Conservation (phyloP, 345 rosid species). For the Odontarrhena argentea region DNA sequence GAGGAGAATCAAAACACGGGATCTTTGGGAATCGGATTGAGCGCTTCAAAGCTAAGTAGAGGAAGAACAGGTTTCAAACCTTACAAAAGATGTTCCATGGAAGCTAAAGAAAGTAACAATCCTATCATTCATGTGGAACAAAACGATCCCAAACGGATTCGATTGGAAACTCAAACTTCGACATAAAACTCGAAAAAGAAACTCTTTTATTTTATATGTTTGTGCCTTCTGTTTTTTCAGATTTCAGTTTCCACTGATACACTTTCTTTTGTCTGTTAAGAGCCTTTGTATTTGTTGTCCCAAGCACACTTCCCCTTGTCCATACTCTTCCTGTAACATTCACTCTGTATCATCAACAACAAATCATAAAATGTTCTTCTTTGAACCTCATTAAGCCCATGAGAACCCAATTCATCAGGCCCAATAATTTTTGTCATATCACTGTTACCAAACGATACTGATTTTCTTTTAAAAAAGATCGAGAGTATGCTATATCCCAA, state of each 20-base stretch:
- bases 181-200: slow-evolving; percentile 41
- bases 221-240: background rate
- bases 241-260: slow-evolving; percentile 30
- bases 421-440: slow-evolving; percentile 1
- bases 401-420: background rate
- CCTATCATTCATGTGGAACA: slow-evolving; percentile 58
- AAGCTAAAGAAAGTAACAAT: slow-evolving; percentile 64
- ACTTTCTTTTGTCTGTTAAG: slow-evolving; percentile 38
- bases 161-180: slow-evolving; percentile 69
- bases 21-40: slow-evolving; percentile 59
- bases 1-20: slow-evolving; percentile 50
- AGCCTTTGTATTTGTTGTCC: slow-evolving; percentile 29
- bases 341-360: slow-evolving; percentile 31
- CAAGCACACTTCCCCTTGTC: slow-evolving; percentile 28
- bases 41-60: slow-evolving; percentile 53
- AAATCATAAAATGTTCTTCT: slow-evolving; percentile 27
- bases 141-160: slow-evolving; percentile 78
- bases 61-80: slow-evolving; percentile 87
- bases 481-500: too few relatives aligned
- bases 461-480: too few relatives aligned
- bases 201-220: background rate
- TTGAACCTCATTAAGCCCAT: background rate
- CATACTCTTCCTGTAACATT: slow-evolving; percentile 38
- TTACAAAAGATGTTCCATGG: slow-evolving; percentile 83
- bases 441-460: slow-evolving; percentile 22